These are phyloP conservation scores for Babesia divergens DNA, from an alignment of 169 alveolate genomes.

Conservation along the genomic window DNA sequence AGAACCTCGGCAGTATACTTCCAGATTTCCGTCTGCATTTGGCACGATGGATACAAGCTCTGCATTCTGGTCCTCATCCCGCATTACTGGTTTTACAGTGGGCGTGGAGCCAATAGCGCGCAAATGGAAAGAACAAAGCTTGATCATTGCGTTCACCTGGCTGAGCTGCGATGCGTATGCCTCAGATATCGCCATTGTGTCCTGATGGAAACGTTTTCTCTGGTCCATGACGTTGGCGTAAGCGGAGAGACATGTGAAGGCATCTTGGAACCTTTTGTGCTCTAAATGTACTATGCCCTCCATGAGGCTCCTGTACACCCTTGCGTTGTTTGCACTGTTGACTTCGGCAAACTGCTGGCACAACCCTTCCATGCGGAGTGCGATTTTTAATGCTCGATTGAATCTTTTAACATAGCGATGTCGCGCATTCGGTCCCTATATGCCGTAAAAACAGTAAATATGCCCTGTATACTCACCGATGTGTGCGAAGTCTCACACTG, in stretches of 20 bases:
- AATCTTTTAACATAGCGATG: slow-evolving; percentile 55
- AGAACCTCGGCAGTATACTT: slow-evolving; percentile 44
- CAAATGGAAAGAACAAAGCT: slow-evolving; percentile 64
- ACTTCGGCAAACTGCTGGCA: slow-evolving; percentile 40
- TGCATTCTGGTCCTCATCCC: slow-evolving; percentile 51
- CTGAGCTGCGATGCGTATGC: slow-evolving; percentile 50
- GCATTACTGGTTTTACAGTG: neutral
- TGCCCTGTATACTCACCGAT: neutral
- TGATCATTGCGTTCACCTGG: slow-evolving; percentile 47
- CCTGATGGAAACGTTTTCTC: slow-evolving; percentile 25
- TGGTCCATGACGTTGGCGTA: slow-evolving; percentile 61
- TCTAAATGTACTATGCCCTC: slow-evolving; percentile 60
- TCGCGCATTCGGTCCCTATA: slow-evolving; percentile 24
- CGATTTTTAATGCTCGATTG: slow-evolving; percentile 25
- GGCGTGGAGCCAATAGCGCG: slow-evolving; percentile 28
- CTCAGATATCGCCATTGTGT: slow-evolving; percentile 4
- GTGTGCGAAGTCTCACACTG: slow-evolving; percentile 49
- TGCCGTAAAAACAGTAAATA: neutral
- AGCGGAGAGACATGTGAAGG: slow-evolving; percentile 31
- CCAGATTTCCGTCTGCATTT: slow-evolving; percentile 8
- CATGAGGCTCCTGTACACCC: slow-evolving; percentile 55
- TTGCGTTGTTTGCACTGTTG: slow-evolving; percentile 40
- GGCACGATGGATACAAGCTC: slow-evolving; percentile 29
- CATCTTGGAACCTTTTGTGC: slow-evolving; percentile 36
- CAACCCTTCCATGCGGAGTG: slow-evolving; percentile 24